A percentile compares a stretch with the other conserved stretches of the same genome.
phyloP scores from a whole-genome alignment of 768 basidiomycete genomes.

The Boletellus ananas region DNA sequence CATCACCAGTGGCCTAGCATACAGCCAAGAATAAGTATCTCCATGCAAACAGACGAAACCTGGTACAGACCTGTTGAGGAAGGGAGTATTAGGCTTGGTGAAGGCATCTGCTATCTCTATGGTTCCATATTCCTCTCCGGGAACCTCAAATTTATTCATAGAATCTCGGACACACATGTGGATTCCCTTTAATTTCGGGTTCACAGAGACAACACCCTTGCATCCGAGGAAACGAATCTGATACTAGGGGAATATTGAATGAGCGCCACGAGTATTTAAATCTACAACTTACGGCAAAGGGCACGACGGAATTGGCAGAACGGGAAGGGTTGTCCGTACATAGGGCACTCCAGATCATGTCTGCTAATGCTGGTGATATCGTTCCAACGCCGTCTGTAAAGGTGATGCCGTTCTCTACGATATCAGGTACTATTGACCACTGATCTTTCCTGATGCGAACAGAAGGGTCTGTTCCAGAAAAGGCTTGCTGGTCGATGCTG shows the following conservation, averaged over 20 bases:
- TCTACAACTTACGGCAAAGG: slow-evolving; percentile 54
- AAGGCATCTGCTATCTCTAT: slow-evolving; percentile 75
- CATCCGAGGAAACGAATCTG: slow-evolving; percentile 82
- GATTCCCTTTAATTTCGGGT: slow-evolving; percentile 49
- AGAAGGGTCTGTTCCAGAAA: slow-evolving; percentile 77
- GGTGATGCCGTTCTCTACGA: slow-evolving; percentile 40
- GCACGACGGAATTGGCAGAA: slow-evolving; percentile 37
- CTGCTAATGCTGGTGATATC: slow-evolving; percentile 56
- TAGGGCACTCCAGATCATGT: slow-evolving; percentile 56
- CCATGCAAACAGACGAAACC: neutral
- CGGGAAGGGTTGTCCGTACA: slow-evolving; percentile 41
- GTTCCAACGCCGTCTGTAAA: slow-evolving; percentile 84
- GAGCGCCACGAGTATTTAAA: neutral
- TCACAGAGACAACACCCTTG: slow-evolving; percentile 78
- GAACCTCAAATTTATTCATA: slow-evolving; percentile 72
- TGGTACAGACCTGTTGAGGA: slow-evolving; percentile 70
- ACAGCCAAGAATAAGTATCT: neutral
- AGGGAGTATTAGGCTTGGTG: slow-evolving; percentile 52
- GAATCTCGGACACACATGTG: slow-evolving; percentile 67
- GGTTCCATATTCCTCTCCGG: slow-evolving; percentile 43
- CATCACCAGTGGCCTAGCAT: slow-evolving; percentile 64
- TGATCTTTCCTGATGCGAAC: slow-evolving; percentile 51
- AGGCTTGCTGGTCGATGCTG: slow-evolving; percentile 50
- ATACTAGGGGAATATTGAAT: slow-evolving; percentile 39
- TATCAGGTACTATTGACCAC: slow-evolving; percentile 63